Base-by-base conservation (phyloP, 2,329 filamentous ascomycete species). In the Ophidiomyces ophidiicola region DNA sequence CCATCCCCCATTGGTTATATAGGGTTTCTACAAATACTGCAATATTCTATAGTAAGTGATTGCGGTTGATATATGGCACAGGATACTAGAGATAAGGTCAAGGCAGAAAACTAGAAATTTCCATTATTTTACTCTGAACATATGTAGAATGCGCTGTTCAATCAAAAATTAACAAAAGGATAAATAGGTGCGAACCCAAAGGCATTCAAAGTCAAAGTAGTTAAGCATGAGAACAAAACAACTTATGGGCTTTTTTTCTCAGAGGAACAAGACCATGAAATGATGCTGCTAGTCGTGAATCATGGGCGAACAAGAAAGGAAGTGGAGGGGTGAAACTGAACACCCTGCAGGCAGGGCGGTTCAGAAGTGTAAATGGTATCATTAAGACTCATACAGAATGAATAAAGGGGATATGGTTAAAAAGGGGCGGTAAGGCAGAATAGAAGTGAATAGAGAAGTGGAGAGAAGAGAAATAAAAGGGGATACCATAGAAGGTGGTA, bases 401-500 rank as follows among this genome's bases (percentile, higher is more conserved):
- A 38, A 24, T 14, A 23, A 34, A 26, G 15, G 18, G 25, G 17
- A 38, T 24, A 26, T n/a, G n/a, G n/a, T 17, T 21, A n/a, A 36
- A 35, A 32, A 31, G 32, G 43, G 40, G 40, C 29, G 38, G 21
- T 32, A 46, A 43, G 46, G 12, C 40, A 43, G 20, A n/a, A n/a
- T n/a, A n/a, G n/a, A n/a, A n/a, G 41, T 37, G 19, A 43, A 41
- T 11, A 32, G 44, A 20, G 30, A 37, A 18, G 39, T 21, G n/a
- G 12, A 30, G 25, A 5, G 29, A 14, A 33, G 19, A 43, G 20
- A 5, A 5, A 15, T 28, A 24, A 25, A 30, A 30, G 14, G 8
- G 19, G 28, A 32, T 43, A 24, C 32, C 47, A 14, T 7, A 18
- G 48, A 42, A 33, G 31, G 35, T 21, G 20, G 31, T 47, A 31